Base-by-base conservation (phyloP, 306 rosid species). In the Oemleria cerasiformis region DNA sequence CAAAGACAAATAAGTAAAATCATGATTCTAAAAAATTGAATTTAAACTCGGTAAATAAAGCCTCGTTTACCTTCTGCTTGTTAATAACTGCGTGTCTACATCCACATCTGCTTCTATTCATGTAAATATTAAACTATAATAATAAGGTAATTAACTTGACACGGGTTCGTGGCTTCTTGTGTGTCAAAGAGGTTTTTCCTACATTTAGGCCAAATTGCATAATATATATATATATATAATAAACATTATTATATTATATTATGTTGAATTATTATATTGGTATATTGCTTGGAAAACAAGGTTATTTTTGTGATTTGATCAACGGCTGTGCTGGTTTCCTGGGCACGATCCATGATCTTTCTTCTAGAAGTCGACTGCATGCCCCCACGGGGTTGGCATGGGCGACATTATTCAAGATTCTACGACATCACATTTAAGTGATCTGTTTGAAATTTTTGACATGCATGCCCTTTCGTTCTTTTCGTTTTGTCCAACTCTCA, bases 321-420 rank as follows among this genome's bases (percentile, higher is more conserved):
- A 16, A 41, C n/a, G 55, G n/a, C 41, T 17, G 42, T 12, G 38
- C 21, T 14, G 40, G 17, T 8, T 11, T 54, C 48, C 2, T 60
- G 15, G 30, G 30, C 30, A 25, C 48, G 49, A 45, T 48, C 49
- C 12, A 34, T 19, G 15, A 74, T 76, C 56, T 73, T 78, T 30
- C 42, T 83, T 86, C 90, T 74, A 79, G 88, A 83, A 64, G 78
- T 79, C 43, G 6, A 49, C 23, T 3, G 12, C 39, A 4, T 9
- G 63, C 34, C 39, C 20, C 80, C 75, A 59, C 48, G 44, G 76
- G 41, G 9, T 5, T 51, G 67, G 63, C 78, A 68, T 56, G 38
- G 15, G 3, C 2, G 14, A 51, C 2, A 17, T 75, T 73, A 44
- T 77, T 73, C 68, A 38, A 81, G 76, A 12, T 23, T 56, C 17